Evolutionary conservation across 352 stramenopile species (phyloP), one percentile per base, ranked within the genome.

Genomic region (Phytophthora macrochlamydospora): DNA sequence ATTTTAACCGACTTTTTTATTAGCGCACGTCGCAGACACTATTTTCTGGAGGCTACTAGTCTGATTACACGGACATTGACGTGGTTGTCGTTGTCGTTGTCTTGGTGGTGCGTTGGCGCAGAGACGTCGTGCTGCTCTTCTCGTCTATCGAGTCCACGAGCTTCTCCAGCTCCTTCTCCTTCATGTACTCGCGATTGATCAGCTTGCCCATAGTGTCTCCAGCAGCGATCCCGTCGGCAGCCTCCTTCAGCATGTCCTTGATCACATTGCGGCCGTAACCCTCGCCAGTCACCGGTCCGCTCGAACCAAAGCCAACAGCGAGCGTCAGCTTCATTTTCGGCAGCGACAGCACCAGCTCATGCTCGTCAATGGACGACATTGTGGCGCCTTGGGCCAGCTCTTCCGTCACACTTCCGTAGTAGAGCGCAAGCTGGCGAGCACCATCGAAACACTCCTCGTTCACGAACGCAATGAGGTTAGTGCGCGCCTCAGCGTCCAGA

Each of bases 301-400:
- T 93, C 65, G 73, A 85, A 32, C 85, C 87, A 56, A 95, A 95
- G n/a, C 87, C 87, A 31, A 95, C 83, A 4, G 82, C 87, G 8
- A 95, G 78, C 57, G 87, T 95, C 58, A 95, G 63, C 73, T 91
- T 92, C 70, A 95, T 81, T 71, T 93, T 92, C 18, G 87, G 87
- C 7, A 95, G 67, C 24, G 68, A 87, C 52, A 95, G 50, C 8
- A 93, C 69, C 2, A 95, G 58, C 51, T 95, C 87, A n/a, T 78
- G 81, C 73, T 95, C 87, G 53, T 95, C 87, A 61, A 95, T 92
- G 37, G 87, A 93, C 35, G 77, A 76, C 35, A 92, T 69, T 1
- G 46, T 72, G 4, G 87, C 81, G 0, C 85, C 82, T 28, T 91
- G 46, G 0, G 85, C 83, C 12, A 95, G 63, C 7, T 95, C 85